Conservation (phyloP, 352 stramenopile species). For the Phytophthora sojae region DNA sequence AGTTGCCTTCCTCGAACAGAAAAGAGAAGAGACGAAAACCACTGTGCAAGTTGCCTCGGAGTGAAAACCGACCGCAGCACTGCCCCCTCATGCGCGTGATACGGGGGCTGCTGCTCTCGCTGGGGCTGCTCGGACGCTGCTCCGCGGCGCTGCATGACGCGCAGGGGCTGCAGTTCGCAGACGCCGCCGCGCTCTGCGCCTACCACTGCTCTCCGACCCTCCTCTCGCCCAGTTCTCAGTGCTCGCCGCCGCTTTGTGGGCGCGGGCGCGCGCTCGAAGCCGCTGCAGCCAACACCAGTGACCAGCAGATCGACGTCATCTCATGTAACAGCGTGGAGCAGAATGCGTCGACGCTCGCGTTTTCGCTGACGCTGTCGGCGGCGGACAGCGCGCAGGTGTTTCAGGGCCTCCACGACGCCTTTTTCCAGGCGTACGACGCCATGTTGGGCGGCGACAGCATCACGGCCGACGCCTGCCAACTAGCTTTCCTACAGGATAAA, state of each 20-base stretch:
- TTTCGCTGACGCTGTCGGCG: constrained; percentile 53
- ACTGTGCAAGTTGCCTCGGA: constrained; percentile 14
- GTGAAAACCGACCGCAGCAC: constrained; percentile 4
- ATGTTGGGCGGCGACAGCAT: constrained; percentile 68
- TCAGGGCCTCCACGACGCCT: constrained; percentile 60
- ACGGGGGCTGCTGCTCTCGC: constrained; percentile 17
- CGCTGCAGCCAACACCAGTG: constrained; percentile 5
- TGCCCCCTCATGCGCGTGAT: constrained; percentile 20
- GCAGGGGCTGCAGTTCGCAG: constrained; percentile 54
- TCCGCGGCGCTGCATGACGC: constrained; percentile 40
- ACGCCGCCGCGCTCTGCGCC: constrained; percentile 54
- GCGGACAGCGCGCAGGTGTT: constrained; percentile 52
- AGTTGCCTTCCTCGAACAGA: constrained; percentile 34
- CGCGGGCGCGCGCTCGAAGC: constrained; percentile 11
- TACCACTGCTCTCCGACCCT: constrained; percentile 62
- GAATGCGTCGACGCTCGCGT: constrained; percentile 36
- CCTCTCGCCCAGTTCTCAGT: constrained; percentile 30
- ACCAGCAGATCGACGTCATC: constrained; percentile 44
- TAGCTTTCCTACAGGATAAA: constrained; percentile 73
- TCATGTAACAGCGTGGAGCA: constrained; percentile 46
- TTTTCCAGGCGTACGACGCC: constrained; percentile 72
- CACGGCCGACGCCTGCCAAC: constrained; percentile 64
- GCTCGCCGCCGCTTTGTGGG: constrained; percentile 28
- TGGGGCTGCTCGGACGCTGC: constrained; percentile 17
- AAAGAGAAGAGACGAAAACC: constrained; percentile 20